These are phyloP conservation scores for Hyaloperonospora arabidopsidis DNA, from an alignment of 352 stramenopile species.

Conservation along the genomic window DNA sequence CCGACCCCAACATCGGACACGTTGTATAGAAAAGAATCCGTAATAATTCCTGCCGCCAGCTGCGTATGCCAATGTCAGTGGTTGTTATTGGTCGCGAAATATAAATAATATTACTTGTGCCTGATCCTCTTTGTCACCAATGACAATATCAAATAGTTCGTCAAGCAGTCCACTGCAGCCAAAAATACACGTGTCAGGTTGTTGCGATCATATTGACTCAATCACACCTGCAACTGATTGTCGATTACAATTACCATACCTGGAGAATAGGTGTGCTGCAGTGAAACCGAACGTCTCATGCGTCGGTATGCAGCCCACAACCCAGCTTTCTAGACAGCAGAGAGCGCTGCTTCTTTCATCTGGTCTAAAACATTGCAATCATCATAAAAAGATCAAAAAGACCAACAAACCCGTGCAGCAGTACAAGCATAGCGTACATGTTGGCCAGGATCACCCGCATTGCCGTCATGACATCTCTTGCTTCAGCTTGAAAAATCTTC, in stretches of 20 bases:
- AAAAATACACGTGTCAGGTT: not conserved
- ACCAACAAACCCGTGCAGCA: not conserved
- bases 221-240: not conserved
- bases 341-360: conserved; percentile 34
- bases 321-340: conserved; percentile 59
- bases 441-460: conserved; percentile 36
- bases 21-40: conserved; percentile 47
- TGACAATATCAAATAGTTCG: conserved; percentile 29
- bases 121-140: conserved; percentile 32
- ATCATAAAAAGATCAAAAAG: conserved; percentile 1
- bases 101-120: conserved; percentile 28
- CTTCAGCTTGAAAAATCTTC: conserved; percentile 31
- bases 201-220: conserved; percentile 1
- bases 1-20: conserved; percentile 11
- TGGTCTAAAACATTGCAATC: conserved; percentile 20
- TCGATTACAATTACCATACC: conserved; percentile 9
- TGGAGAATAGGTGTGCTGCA: conserved; percentile 30
- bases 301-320: conserved; percentile 44
- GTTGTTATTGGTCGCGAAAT: not conserved
- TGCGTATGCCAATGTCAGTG: conserved; percentile 17
- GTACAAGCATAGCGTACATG: conserved; percentile 24
- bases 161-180: conserved; percentile 34
- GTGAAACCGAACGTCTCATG: conserved; percentile 45
- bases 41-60: conserved; percentile 51
- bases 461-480: conserved; percentile 32